phyloP scores from a whole-genome alignment of 2,329 filamentous ascomycete species.

The Stachybotrys chartarum region DNA sequence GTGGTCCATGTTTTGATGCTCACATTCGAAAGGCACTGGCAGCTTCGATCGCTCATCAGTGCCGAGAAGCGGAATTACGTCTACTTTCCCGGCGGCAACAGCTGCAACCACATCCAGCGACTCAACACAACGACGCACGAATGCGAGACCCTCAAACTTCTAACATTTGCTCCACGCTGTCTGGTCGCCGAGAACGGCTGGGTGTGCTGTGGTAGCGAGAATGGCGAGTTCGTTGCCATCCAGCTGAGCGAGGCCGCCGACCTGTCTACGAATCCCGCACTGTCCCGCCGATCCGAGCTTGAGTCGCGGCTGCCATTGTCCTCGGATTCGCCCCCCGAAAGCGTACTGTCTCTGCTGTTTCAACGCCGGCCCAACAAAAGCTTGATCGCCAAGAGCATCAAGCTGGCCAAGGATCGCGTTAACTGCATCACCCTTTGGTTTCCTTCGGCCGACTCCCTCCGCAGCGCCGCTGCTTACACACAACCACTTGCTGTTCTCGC shows the following conservation, averaged over 20 bases:
- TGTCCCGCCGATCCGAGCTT: conserved; percentile 13
- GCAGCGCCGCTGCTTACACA: conserved; percentile 32
- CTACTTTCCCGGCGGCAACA: conserved; percentile 74
- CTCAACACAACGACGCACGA: conserved; percentile 63
- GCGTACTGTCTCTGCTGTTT: conserved; percentile 27
- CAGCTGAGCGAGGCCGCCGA: conserved; percentile 37
- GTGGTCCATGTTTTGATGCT: conserved; percentile 10
- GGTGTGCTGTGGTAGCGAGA: conserved; percentile 84
- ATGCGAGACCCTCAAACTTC: conserved; percentile 64
- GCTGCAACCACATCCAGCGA: conserved; percentile 57
- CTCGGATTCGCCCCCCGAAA: conserved; percentile 23
- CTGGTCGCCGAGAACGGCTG: conserved; percentile 81
- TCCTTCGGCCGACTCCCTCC: conserved; percentile 28
- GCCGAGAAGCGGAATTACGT: conserved; percentile 68
- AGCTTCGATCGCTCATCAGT: conserved; percentile 84
- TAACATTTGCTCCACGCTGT: conserved; percentile 74
- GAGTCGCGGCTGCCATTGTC: conserved; percentile 23
- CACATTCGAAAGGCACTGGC: conserved; percentile 59
- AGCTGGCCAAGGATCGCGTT: conserved; percentile 53
- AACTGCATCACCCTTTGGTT: conserved; percentile 62
- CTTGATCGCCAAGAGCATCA: conserved; percentile 42
- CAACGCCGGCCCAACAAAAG: conserved; percentile 35
- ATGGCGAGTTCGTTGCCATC: conserved; percentile 80
- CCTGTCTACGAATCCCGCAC: not conserved
- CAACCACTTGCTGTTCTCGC: conserved; percentile 63